Evolutionary conservation across 805 yeast species (phyloP), one percentile per base, ranked within the genome.

Genomic region (Saturnispora serradocipensis): DNA sequence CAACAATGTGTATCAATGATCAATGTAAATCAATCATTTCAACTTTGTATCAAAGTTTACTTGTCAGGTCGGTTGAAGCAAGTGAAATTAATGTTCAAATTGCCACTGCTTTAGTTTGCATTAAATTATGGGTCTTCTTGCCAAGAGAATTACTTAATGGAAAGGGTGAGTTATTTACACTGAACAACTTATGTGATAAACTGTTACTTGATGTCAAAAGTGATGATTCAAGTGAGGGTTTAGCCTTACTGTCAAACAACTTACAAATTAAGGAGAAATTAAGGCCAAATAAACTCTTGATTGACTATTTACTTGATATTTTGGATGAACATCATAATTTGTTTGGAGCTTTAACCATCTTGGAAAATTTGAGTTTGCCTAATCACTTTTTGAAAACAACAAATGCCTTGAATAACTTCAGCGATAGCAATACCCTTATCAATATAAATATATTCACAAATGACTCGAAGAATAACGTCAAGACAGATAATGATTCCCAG

Each of bases 121-220:
- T 79, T 6, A 82, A 82, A 61, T 63, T 80, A 2, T 81, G 86
- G 86, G 73, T 74, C 48, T 71, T 74, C 51, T 63, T 76, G 0
- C 69, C 73, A 42, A 61, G 71, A 24, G 66, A 63, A 34, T 25
- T 53, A 8, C 28, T 65, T 5, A 53, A 59, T 34, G 67, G 64
- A n/a, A 56, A 61, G 27, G 45, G 61, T 11, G 59, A 62, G 6
- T 46, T 73, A 3, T 60, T 69, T 13, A 63, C 69, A 2, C 53
- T 76, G 22, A 60, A 67, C 20, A 59, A 64, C 15, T 59, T 69
- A 59, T 58, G 70, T 61, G 53, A 53, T 9, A 46, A 58, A 4
- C 49, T 61, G 15, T 68, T 64, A 10, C 63, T 65, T 1, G 70
- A 77, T 24, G 45, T 44, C 34, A 13, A 30, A 18, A 34, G 45